Evolutionary conservation across 2,329 filamentous ascomycete genomes (phyloP), one percentile per base, ranked within the genome.

Genomic region (Ceratocystis huliohia): DNA sequence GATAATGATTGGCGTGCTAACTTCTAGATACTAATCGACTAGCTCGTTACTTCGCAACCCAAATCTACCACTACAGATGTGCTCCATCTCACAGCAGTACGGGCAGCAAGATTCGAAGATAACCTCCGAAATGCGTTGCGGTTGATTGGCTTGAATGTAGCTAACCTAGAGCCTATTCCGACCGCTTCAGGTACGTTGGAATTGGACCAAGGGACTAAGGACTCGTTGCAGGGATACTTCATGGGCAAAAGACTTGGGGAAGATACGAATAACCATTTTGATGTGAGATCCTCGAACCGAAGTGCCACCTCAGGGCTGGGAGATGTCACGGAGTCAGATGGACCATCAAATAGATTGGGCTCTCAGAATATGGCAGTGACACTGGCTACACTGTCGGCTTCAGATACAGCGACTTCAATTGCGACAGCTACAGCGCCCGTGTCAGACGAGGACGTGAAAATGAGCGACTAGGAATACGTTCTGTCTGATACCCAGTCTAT

Each of bases 31-130:
- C 53, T 28, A 33, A 33, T 7, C 15, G 15, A 57, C 56, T 37
- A 64, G n/a, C 25, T 46, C 63, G 48, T 62, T 8, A 63, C 61
- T 70, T 73, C 50, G 71, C 28, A 15, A 20, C 13, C 2, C 44
- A 44, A 68, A 22, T 69, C 20, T n/a, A 41, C 63, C 5, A 41
- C 28, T 2, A 28, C 61, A 13, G 63, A 62, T n/a, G 57, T 67
- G 25, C 25, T 67, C 5, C 33, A 65, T 28, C 28, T 44, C 22
- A 67, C 66, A 22, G 25, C 37, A 13, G 13, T 15, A 33, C 61
- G 33, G 7, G 45, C 22, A 22, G 41, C 25, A 7, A 17, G 50
- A 17, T 62, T 59, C 2, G 44, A 64, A 50, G 63, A 65, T 22
- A 57, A 30, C 2, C 56, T 67, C 5, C 63, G 56, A 3, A 64